phyloP scores from a whole-genome alignment of 768 basidiomycete genomes.

The Lactarius akahatsu region DNA sequence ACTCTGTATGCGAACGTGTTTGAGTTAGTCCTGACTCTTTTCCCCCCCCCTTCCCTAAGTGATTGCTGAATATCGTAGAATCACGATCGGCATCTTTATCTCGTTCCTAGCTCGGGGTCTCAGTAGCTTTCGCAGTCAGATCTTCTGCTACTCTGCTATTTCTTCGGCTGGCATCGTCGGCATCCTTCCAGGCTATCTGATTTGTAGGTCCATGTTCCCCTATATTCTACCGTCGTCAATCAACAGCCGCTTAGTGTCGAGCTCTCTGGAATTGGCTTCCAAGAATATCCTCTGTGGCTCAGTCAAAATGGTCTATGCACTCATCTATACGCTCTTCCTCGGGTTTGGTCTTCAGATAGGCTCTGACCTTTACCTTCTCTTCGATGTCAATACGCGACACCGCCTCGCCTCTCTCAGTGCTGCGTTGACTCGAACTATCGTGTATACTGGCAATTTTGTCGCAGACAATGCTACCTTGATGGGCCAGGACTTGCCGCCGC shows the following conservation, averaged over 20 bases:
- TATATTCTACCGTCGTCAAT: conserved; percentile 19
- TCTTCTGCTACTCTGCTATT: conserved; percentile 91
- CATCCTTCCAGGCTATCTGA: conserved; percentile 87
- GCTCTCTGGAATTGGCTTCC: conserved; percentile 79
- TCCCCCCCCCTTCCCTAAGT: neutral
- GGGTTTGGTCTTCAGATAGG: conserved; percentile 86
- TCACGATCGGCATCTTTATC: conserved; percentile 77
- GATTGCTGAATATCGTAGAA: conserved; percentile 44
- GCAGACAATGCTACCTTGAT: conserved; percentile 52
- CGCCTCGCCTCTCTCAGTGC: conserved; percentile 55
- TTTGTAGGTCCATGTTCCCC: conserved; percentile 48
- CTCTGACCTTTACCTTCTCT: conserved; percentile 72
- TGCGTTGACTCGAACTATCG: conserved; percentile 47
- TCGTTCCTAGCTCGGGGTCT: conserved; percentile 81
- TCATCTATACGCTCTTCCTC: conserved; percentile 82
- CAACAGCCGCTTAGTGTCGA: conserved; percentile 53
- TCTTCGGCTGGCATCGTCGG: conserved; percentile 86
- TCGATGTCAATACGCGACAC: conserved; percentile 57
- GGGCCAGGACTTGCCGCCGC: conserved; percentile 44
- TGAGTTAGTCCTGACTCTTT: conserved; percentile 56
- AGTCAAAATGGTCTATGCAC: conserved; percentile 86
- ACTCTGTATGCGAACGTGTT: conserved; percentile 87
- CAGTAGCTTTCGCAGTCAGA: conserved; percentile 68
- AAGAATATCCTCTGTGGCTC: conserved; percentile 84
- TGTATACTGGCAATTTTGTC: conserved; percentile 65